Percentiles rank a stretch among this genome's conserved stretches.
phyloP scores from a whole-genome alignment of 1,139 yeast species.

The Candida sp. region DNA sequence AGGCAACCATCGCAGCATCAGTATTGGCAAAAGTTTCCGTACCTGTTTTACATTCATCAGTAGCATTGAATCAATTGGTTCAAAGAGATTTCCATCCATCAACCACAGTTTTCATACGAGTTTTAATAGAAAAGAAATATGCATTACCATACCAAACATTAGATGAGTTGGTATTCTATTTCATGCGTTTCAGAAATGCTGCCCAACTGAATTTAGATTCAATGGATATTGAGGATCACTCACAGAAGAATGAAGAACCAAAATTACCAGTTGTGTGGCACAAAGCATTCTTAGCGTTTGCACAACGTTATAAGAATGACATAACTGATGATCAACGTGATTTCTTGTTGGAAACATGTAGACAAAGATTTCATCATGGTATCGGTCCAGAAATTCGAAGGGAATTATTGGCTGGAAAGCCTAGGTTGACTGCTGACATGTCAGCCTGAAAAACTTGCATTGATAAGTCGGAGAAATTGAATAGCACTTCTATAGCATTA shows the following conservation, averaged over 20 bases:
- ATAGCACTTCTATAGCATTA: not conserved
- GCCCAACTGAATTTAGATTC: conserved; percentile 21
- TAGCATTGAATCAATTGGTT: conserved; percentile 81
- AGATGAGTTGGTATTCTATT: conserved; percentile 93
- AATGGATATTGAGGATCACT: conserved; percentile 32
- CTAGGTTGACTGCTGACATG: conserved; percentile 26
- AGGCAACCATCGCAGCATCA: conserved; percentile 94
- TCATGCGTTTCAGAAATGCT: conserved; percentile 80
- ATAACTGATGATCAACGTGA: conserved; percentile 97
- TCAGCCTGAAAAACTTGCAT: not conserved
- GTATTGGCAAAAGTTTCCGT: conserved; percentile 86
- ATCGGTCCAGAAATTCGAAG: conserved; percentile 95
- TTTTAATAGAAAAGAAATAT: conserved; percentile 87
- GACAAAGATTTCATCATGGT: conserved; percentile 84
- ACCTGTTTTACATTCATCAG: conserved; percentile 95
- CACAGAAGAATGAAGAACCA: conserved; percentile 44
- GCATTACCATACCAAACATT: conserved; percentile 96
- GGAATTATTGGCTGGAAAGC: conserved; percentile 80
- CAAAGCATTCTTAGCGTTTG: conserved; percentile 89
- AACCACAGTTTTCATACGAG: conserved; percentile 84
- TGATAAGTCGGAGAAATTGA: not conserved
- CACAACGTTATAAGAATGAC: conserved; percentile 95
- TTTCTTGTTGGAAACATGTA: conserved; percentile 82
- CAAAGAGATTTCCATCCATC: conserved; percentile 88
- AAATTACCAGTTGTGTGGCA: conserved; percentile 96